Evolutionary conservation across 1,139 yeast genomes (phyloP), one percentile per base, ranked within the genome.

Genomic region (Candida tunisiensis): DNA sequence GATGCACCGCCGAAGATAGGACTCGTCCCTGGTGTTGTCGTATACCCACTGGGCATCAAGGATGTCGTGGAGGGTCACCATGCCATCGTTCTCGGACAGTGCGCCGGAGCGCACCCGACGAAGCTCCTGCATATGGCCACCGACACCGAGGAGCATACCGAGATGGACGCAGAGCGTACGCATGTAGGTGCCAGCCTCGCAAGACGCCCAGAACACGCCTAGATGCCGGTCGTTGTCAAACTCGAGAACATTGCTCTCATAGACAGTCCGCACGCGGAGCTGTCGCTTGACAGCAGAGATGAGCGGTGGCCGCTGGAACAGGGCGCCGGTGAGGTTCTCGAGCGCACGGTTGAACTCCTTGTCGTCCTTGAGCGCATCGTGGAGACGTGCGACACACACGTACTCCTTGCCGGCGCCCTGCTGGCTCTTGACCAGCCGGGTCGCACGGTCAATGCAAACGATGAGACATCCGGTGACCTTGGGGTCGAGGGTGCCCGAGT

Each of bases 371-470:
- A 88, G 65, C 40, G 85, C 83, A 39, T 85, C 96, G 55, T 88
- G 98, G 45, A 88, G 67, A 63, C 96, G 73, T 34, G 80, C 92
- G 44, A 88, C 83, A 65, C 98, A 88, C 34, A 88, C 98, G 61
- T 88, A 88, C 70, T 88, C 98, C 57, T 88, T 88, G 68, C 98
- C 98, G 29, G 98, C 98, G 61, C 98, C 96, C 60, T 88, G 98
- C 62, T 88, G 98, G 33, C 95, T 80, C 60, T 88, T 88, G 42
- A 88, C 98, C 51, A 88, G 67, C 60, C 98, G 75, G 33, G 98
- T 88, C 35, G 98, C 98, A 55, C 95, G 74, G 57, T 88, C 98
- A 44, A 88, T 69, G 69, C 98, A 88, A 36, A 88, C 98, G 55
- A 88, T 88, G 55, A 88, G 67, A 65, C 98, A 88, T 20, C 60